Base-by-base conservation (phyloP, 1,139 yeast genomes). In the Hemisphaericaspora subhashii region DNA sequence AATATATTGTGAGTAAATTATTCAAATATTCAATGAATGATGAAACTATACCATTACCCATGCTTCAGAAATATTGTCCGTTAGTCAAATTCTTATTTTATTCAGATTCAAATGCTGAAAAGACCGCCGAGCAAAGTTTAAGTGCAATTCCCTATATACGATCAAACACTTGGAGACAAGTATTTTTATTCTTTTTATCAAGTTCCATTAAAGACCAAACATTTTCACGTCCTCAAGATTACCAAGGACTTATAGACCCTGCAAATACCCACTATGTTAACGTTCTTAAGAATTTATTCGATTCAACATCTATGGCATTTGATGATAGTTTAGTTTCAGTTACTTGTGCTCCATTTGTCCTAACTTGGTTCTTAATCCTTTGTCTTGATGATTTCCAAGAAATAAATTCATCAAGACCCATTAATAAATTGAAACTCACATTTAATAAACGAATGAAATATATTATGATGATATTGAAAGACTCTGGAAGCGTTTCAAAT, bases 221-320 rank as follows among this genome's bases (percentile, higher is more conserved):
- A 14, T 63, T 74, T 37, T 67, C 82, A n/a, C 66, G 83, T 48
- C 80, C 87, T 0, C 56, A 58, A 11, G 84, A 80, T 48, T 73
- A 68, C 51, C 38, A 64, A 37, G 41, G 51, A 36, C 55, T 68
- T 14, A 56, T 66, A 10, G 55, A 58, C 40, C 33, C 35, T 5
- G 48, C 54, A 1, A 61, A 62, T 28, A 51, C 65, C 3, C 60
- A 51, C 24, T 57, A 62, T 15, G 62, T 60, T 24, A 43, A 41
- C 3, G 48, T 50, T 13, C 56, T 66, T 44, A 61, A 60, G 38
- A 50, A 43, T n/a, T 52, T 71, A 20, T 70, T 69, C 45, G 73
- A 67, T 40, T 53, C 55, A 39, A 57, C 68, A 1, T 47, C 53
- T 15, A 48, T 56, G 2, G 56, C 66, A 0, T 65, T 67, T 41